Conservation (phyloP, 176 grass and related monocot species). For the Ensete glaucum region DNA sequence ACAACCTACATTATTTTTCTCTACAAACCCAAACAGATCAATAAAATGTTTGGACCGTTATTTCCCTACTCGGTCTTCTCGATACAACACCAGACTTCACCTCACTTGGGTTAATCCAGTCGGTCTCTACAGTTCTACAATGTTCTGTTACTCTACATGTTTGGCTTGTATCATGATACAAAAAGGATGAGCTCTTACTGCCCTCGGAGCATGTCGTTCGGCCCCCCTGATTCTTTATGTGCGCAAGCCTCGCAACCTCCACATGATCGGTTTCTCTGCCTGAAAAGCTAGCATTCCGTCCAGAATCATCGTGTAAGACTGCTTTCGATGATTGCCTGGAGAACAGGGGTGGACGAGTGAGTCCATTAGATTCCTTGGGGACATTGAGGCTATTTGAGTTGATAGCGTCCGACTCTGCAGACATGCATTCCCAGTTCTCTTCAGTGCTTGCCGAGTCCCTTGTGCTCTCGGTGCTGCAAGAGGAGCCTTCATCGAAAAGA, state of each 20-base stretch:
- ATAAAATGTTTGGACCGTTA: conserved; percentile 18
- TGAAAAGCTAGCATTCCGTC: background rate
- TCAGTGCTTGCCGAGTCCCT: conserved; percentile 50
- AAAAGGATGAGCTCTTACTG: background rate
- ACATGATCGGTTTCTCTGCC: background rate
- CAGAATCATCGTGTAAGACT: background rate
- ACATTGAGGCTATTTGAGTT: conserved; percentile 2
- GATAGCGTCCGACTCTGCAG: background rate
- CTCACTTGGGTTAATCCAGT: background rate
- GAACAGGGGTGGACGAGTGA: background rate
- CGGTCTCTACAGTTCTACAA: background rate
- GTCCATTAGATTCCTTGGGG: background rate
- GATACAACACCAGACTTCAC: conserved; percentile 6
- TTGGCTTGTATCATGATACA: background rate
- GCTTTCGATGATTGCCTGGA: background rate
- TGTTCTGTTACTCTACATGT: background rate
- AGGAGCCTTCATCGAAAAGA: conserved; percentile 58
- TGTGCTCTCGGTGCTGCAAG: conserved; percentile 44
- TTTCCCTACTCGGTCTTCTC: conserved; percentile 12
- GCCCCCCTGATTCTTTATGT: background rate
- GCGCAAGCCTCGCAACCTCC: background rate
- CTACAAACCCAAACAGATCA: conserved; percentile 9
- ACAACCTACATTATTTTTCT: conserved; percentile 10
- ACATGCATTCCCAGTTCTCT: conserved; percentile 18
- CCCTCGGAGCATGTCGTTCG: background rate